Evolutionary conservation across 2,329 filamentous ascomycete genomes (phyloP).

Genomic region (Claviceps purpurea): DNA sequence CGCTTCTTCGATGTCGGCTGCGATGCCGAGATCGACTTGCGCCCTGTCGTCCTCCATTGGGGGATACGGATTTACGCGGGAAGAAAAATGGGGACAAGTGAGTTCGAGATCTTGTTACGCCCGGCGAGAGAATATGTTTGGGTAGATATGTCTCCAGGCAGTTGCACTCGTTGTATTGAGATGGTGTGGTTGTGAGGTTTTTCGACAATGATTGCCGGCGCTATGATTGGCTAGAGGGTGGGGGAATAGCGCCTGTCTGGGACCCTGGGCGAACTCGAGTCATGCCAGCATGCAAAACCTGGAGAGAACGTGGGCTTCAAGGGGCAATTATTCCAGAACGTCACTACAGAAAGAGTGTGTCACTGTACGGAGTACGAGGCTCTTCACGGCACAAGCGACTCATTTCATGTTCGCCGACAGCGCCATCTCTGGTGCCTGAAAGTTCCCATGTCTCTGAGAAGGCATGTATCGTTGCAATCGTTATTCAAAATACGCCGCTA

Average conservation of each 20-base stretch:
- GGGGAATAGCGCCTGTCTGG: background rate
- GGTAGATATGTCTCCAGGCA: background rate
- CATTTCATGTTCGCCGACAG: no score
- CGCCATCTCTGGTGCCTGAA: no score
- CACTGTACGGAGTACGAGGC: background rate
- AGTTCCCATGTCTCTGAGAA: no score
- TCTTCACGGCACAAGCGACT: background rate
- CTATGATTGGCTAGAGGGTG: constrained; percentile 2
- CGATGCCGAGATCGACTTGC: constrained; percentile 55
- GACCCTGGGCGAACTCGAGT: background rate
- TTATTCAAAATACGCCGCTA: no score
- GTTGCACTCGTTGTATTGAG: background rate
- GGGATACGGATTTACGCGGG: background rate
- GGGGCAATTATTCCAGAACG: background rate
- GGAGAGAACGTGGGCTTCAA: background rate
- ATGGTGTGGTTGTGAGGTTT: constrained; percentile 1
- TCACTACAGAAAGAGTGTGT: background rate
- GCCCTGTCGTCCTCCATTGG: constrained; percentile 66
- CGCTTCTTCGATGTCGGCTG: constrained; percentile 47
- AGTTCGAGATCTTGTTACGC: background rate
- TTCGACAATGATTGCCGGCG: background rate
- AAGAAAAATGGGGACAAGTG: background rate
- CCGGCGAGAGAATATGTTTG: background rate
- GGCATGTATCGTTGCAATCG: no score
- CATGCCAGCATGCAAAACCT: background rate